These are phyloP conservation scores for Tylopilus cervinicoccineus DNA, from an alignment of 768 basidiomycete species.

Conservation along the genomic window DNA sequence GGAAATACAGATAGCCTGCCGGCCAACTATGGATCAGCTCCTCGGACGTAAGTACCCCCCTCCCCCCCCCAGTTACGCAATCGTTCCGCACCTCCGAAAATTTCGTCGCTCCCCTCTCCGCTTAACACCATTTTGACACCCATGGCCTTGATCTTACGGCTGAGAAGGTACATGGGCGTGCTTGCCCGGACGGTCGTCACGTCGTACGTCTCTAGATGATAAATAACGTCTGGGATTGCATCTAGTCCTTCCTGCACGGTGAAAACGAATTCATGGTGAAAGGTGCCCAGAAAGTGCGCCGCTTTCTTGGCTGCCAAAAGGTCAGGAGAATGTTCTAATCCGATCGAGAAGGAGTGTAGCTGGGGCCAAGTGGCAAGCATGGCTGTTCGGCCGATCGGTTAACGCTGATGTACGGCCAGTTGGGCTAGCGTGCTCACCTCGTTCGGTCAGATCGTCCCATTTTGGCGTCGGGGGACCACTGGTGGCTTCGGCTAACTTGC, in stretches of 20 bases:
- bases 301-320: conserved; percentile 91
- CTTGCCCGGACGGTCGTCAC: conserved; percentile 97
- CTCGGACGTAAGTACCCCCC: neutral
- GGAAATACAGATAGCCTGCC: conserved; percentile 97
- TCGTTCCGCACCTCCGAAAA: conserved; percentile 73
- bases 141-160: conserved; percentile 98
- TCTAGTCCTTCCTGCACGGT: conserved; percentile 98
- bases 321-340: conserved; percentile 92
- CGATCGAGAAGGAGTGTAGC: conserved; percentile 96
- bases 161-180: conserved; percentile 98
- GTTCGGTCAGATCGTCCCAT: conserved; percentile 43
- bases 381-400: conserved; percentile 35
- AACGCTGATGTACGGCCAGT: neutral
- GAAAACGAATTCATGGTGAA: conserved; percentile 97
- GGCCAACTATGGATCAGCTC: conserved; percentile 4
- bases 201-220: conserved; percentile 98
- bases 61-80: no score
- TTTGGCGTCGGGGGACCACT: conserved; percentile 60
- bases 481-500: conserved; percentile 46
- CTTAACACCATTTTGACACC: conserved; percentile 99
- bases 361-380: conserved; percentile 89
- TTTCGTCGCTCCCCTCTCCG: conserved; percentile 97
- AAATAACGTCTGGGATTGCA: conserved; percentile 94
- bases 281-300: conserved; percentile 88
- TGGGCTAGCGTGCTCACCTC: conserved; percentile 39